Evolutionary conservation across 2,329 filamentous ascomycete species (phyloP).

Genomic region (Sclerotiophoma versabilis): DNA sequence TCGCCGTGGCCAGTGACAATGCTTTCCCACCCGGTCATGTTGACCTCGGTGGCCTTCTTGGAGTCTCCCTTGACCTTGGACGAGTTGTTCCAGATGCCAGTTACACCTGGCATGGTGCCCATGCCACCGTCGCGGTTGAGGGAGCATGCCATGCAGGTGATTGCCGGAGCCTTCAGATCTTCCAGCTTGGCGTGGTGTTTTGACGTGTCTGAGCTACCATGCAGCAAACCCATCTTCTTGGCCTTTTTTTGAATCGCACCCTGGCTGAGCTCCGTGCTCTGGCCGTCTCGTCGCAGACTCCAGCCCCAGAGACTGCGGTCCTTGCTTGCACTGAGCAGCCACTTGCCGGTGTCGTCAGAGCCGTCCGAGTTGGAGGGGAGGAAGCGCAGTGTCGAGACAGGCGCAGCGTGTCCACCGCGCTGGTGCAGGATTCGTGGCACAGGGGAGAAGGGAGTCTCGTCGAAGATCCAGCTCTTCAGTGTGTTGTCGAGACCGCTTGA

Average conservation of each 20-base stretch:
- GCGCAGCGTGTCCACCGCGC: conserved; percentile 86
- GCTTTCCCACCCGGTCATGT: conserved; percentile 94
- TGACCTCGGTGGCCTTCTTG: conserved; percentile 76
- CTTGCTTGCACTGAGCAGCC: conserved; percentile 86
- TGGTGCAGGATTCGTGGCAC: conserved; percentile 85
- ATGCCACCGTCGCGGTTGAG: conserved; percentile 95
- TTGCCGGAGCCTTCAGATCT: conserved; percentile 83
- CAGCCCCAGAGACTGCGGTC: conserved; percentile 96
- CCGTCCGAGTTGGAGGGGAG: conserved; percentile 89
- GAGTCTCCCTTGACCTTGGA: conserved; percentile 63
- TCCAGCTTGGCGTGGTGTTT: conserved; percentile 72
- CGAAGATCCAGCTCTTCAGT: conserved; percentile 95
- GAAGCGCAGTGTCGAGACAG: conserved; percentile 83
- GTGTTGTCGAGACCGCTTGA: conserved; percentile 94
- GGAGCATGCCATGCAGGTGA: conserved; percentile 89
- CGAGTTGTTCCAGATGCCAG: conserved; percentile 83
- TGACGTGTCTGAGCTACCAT: conserved; percentile 62
- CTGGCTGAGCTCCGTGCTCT: conserved; percentile 92
- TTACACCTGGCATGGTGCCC: conserved; percentile 79
- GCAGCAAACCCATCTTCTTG: conserved; percentile 81
- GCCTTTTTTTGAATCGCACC: conserved; percentile 87
- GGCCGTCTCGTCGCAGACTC: conserved; percentile 91
- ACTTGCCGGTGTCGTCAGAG: conserved; percentile 87
- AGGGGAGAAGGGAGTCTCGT: conserved; percentile 87
- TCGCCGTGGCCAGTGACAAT: conserved; percentile 93